Evolutionary conservation across 2,329 filamentous ascomycete genomes (phyloP), one percentile per base, ranked within the genome.

Genomic region (Colletotrichum acutatum): DNA sequence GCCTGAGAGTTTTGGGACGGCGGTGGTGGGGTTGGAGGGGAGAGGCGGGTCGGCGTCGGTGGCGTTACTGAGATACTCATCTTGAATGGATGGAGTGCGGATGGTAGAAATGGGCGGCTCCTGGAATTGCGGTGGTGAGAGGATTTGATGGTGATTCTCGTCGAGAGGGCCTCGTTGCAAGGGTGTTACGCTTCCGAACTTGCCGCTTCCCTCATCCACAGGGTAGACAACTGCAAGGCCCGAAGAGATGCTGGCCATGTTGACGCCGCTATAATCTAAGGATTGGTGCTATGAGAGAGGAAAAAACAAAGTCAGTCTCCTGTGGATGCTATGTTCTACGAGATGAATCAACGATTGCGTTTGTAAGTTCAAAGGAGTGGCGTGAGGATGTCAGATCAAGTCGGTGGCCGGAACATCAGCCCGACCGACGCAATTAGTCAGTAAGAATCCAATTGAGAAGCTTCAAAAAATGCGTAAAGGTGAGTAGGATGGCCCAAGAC

Each of bases 1-100:
- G 11, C 28, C 65, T 16, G 57, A 68, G 42, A 28, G 65, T 8
- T 68, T 68, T 11, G 57, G 56, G 57, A 53, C 30, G 9, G 30
- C 30, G 19, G 22, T 11, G 14, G 53, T 22, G 57, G 57, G 14
- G 24, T 5, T 22, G 46, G 14, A 26, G 57, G 14, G 28, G 46
- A 24, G 42, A 12, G 34, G 64, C n/a, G 11, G 54, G 30, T 37
- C 65, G 30, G 56, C 7, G 19, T 14, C 22, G 1, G 3, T 46
- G 8, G 0, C 42, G 4, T 30, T 42, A 11, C 30, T 37, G 30
- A 57, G 30, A 14, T 22, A 9, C 3, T 61, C 65, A 7, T 14
- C 28, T 28, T 14, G 30, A 1, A 46, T 2, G 11, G 26, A 9
- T 7, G 30, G n/a, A 7, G 12, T 11, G 5, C 5, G 28, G 19